A percentile compares a stretch with the other conserved stretches of the same genome.
Evolutionary conservation across 2,329 filamentous ascomycete species (phyloP).

Genomic region (Penicillium sp.): DNA sequence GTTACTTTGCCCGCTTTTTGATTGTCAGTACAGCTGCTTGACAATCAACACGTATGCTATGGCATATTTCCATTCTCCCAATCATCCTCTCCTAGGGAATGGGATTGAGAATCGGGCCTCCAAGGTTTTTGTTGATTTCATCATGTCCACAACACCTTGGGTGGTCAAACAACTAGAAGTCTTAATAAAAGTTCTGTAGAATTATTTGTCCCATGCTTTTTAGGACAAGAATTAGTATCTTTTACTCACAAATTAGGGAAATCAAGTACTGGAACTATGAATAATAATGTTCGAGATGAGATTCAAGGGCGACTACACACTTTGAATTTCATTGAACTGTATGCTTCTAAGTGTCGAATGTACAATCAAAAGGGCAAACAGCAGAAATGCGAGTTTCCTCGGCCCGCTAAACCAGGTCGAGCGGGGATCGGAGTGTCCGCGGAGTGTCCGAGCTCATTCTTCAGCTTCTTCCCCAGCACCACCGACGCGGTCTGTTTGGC

Average conservation of each 20-base stretch:
- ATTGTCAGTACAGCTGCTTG: constrained; percentile 44
- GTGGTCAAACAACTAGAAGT: constrained; percentile 25
- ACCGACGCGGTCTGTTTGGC: background rate
- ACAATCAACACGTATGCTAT: constrained; percentile 78
- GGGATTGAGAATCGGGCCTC: constrained; percentile 67
- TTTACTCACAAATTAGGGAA: no score
- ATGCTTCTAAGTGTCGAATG: no score
- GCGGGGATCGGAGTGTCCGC: constrained; percentile 28
- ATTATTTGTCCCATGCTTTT: no score
- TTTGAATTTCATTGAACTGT: no score
- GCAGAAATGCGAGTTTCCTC: background rate
- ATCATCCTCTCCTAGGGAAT: constrained; percentile 68
- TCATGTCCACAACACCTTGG: constrained; percentile 65
- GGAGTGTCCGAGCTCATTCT: constrained; percentile 28
- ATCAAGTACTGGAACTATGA: no score
- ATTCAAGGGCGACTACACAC: no score
- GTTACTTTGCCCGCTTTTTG: background rate
- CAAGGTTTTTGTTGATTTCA: constrained; percentile 65
- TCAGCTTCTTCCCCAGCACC: constrained; percentile 5
- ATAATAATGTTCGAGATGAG: no score
- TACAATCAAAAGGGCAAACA: no score
- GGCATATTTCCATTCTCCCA: constrained; percentile 70
- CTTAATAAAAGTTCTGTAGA: no score
- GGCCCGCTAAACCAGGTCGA: constrained; percentile 9
- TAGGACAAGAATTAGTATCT: no score